Base-by-base conservation (phyloP, 495 filamentous ascomycete species). In the Chaetomium cochliodes region DNA sequence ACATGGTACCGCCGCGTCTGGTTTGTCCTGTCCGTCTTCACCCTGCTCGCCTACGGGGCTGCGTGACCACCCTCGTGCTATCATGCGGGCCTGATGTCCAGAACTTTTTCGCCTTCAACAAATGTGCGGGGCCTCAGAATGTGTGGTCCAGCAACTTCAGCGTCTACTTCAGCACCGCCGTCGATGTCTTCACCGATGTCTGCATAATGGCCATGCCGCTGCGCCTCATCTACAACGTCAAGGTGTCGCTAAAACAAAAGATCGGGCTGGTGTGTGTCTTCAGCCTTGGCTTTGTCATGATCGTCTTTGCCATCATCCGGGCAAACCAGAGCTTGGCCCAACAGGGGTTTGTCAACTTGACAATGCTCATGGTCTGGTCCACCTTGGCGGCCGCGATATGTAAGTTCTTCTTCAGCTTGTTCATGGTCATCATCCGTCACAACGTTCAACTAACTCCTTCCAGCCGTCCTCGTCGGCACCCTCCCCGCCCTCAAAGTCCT, bases 201-300 rank as follows among this genome's bases (percentile, higher is more conserved):
- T 77, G 73, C 69, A 74, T 85, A 69, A 85, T 85, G 81, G 72
- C 75, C 28, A 76, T 85, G 61, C 81, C 81, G 7, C 62, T 84
- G 53, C 69, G 75, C n/a, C 73, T 85, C 13, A 80, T 84, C 46
- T 79, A 76, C 74, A 78, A 79, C 49, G 70, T 85, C 25, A 75
- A 74, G 50, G 77, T 84, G 44, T 74, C 78, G 25, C 60, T 59
- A 6, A 73, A 71, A 60, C 79, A 82, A 57, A 85, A 84, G 67
- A 16, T 77, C 16, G 81, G 77, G 20, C 73, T 85, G 44, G 76
- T 77, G 13, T 75, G 72, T 20, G 69, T 84, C 15, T 85, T 85
- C 67, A 77, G 78, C 52, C 72, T 83, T 13, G 76, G 81, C 57
- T 77, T 83, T 57, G 68, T 84, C 64, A 83, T 82, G 72, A 82